These are phyloP conservation scores for Suhomyces terraborum DNA, from an alignment of 1,139 yeast species.

Conservation along the genomic window DNA sequence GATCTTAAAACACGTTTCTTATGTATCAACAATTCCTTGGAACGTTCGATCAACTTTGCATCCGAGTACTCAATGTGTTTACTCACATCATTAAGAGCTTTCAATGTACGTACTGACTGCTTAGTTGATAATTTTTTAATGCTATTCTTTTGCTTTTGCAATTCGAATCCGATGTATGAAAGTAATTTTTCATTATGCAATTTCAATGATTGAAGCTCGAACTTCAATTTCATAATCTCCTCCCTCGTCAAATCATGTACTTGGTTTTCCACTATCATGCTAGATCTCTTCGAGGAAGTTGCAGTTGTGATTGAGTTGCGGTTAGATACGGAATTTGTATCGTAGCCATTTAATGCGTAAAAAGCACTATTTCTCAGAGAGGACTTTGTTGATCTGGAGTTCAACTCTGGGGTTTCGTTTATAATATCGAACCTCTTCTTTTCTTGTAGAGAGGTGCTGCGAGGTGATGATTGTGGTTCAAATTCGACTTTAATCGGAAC, in stretches of 20 bases:
- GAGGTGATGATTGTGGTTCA: slow-evolving; percentile 28
- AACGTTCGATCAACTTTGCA: slow-evolving; percentile 51
- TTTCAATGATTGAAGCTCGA: slow-evolving; percentile 55
- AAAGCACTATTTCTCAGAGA: slow-evolving; percentile 29
- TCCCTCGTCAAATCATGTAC: slow-evolving; percentile 46
- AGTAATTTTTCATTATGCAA: slow-evolving; percentile 58
- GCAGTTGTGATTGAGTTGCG: slow-evolving; percentile 25
- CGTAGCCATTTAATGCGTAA: slow-evolving; percentile 27
- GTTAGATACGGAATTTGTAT: slow-evolving; percentile 21
- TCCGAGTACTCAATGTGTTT: slow-evolving; percentile 52
- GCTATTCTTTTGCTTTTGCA: slow-evolving; percentile 52
- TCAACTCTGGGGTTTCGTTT: slow-evolving; percentile 14
- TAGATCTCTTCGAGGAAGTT: slow-evolving; percentile 41
- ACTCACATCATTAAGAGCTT: slow-evolving; percentile 20
- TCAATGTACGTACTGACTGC: slow-evolving; percentile 29
- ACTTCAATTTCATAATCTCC: slow-evolving; percentile 53
- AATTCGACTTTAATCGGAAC: slow-evolving; percentile 50
- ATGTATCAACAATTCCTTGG: slow-evolving; percentile 44
- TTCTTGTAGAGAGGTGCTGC: slow-evolving; percentile 39
- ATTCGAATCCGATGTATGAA: slow-evolving; percentile 58
- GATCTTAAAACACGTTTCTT: slow-evolving; percentile 48
- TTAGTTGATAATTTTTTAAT: slow-evolving; percentile 44
- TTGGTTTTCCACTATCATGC: slow-evolving; percentile 37
- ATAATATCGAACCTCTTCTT: slow-evolving; percentile 17
- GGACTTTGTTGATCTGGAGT: slow-evolving; percentile 5